Conservation (phyloP, 2,329 filamentous ascomycete species). For the Tolypocladium inflatum region DNA sequence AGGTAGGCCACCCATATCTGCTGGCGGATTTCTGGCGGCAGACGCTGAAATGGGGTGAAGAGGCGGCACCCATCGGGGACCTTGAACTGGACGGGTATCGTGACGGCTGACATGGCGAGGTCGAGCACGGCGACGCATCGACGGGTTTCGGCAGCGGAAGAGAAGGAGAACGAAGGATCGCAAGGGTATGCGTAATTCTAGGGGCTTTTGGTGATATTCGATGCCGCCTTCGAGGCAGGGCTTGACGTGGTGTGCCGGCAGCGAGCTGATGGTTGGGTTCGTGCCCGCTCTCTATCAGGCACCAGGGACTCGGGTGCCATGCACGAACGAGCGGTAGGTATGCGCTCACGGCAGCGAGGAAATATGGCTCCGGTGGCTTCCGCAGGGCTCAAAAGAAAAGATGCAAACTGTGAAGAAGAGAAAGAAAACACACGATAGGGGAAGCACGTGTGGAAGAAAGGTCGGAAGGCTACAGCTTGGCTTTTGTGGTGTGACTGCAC, state of each 20-base stretch:
- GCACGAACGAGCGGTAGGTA: background rate
- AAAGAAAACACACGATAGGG: background rate
- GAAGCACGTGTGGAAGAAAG: background rate
- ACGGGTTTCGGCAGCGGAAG: background rate
- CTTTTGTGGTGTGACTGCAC: background rate
- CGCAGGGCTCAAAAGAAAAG: background rate
- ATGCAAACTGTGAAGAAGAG: background rate
- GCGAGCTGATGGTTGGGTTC: background rate
- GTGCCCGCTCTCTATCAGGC: background rate
- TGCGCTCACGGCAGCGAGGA: background rate
- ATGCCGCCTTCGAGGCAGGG: background rate
- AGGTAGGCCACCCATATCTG: conserved; percentile 23
- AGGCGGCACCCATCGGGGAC: conserved; percentile 19
- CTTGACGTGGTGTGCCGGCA: background rate
- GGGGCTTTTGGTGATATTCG: background rate
- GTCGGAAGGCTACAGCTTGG: background rate
- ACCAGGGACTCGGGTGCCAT: background rate
- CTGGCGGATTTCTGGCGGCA: conserved; percentile 25
- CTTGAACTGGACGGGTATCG: conserved; percentile 17
- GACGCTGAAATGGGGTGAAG: conserved; percentile 19
- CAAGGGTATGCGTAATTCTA: too few species aligned
- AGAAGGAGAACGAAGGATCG: background rate
- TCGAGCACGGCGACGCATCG: background rate
- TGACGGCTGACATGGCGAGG: background rate
- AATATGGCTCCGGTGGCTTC: background rate